phyloP scores from a whole-genome alignment of 306 rosid genomes.

The Myrica gale region DNA sequence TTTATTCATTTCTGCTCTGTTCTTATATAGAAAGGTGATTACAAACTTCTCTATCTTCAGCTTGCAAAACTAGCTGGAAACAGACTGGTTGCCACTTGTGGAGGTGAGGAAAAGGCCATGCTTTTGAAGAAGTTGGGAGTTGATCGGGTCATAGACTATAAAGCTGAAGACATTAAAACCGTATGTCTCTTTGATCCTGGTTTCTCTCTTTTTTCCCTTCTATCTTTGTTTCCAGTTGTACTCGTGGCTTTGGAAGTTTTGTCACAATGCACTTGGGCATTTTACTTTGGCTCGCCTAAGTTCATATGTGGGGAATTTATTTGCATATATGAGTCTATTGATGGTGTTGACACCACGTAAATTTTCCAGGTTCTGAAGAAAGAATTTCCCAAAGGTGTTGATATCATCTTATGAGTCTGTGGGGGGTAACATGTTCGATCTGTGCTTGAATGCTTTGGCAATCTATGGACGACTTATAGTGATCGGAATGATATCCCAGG shows the following conservation, averaged over 20 bases:
- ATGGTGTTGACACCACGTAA: conserved; percentile 7
- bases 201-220: neutral
- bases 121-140: conserved; percentile 86
- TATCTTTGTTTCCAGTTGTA: neutral
- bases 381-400: conserved; percentile 80
- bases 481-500: conserved; percentile 99
- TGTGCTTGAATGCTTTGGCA: conserved; percentile 88
- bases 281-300: conserved; percentile 4
- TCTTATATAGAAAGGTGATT: conserved; percentile 7
- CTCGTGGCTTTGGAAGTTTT: conserved; percentile 3
- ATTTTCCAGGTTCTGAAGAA: conserved; percentile 62
- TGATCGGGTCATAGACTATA: conserved; percentile 89
- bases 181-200: conserved; percentile 42
- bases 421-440: conserved; percentile 85
- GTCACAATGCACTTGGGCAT: conserved; percentile 1
- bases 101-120: conserved; percentile 75
- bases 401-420: conserved; percentile 93
- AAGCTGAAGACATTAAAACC: conserved; percentile 73
- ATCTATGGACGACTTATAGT: conserved; percentile 74
- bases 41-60: conserved; percentile 44
- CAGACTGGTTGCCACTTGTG: conserved; percentile 91
- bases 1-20: conserved; percentile 8
- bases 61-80: conserved; percentile 92
- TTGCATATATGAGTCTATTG: neutral
- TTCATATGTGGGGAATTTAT: neutral